Base-by-base conservation (phyloP, 2,329 filamentous ascomycete genomes). In the Neonectria coccinea region DNA sequence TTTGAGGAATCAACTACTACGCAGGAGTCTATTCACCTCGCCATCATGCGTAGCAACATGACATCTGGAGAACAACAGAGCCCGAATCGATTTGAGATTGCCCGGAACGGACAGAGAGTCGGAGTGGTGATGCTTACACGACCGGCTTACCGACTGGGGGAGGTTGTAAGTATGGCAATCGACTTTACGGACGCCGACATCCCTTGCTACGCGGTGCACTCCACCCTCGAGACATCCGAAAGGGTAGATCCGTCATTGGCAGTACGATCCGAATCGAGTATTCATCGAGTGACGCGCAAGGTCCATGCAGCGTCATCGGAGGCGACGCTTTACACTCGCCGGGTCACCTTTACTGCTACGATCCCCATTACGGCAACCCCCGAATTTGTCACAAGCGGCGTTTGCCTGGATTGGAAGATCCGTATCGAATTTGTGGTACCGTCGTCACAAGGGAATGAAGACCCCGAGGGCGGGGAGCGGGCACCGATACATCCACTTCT, bases 81-180 rank as follows among this genome's bases (percentile, higher is more conserved):
- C 75, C 88, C 91, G n/a, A 97, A 97, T 74, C 90, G 94, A 42
- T 99, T 98, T 77, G 94, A 97, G 76, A 98, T 99, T 76, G 91
- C 95, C 12, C 91, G 95, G 14, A 94, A 94, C 74, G 94, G 94
- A n/a, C 90, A 90, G 60, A 90, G 90, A n/a, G 94, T 99, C 12
- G 95, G 92, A 3, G 93, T 97, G 6, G 88, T 99, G 59, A 94
- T 94, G 80, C 86, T 99, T 33, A 92, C 94, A 5, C 89, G 96
- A 10, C 93, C 96, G 0, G 90, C 94, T 1, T 97, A 97, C 81
- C 88, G 94, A 48, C 84, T 99, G 1, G 96, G 96, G 63, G 96
- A 99, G 78, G 90, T 91, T 0, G 89, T 98, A 48, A 92, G 89
- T 12, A 91, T 93, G 70, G 91, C 90, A 0, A 88, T 99, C 64